Evolutionary conservation across 2,329 filamentous ascomycete species (phyloP).

Genomic region (Scytalidium lignicola): DNA sequence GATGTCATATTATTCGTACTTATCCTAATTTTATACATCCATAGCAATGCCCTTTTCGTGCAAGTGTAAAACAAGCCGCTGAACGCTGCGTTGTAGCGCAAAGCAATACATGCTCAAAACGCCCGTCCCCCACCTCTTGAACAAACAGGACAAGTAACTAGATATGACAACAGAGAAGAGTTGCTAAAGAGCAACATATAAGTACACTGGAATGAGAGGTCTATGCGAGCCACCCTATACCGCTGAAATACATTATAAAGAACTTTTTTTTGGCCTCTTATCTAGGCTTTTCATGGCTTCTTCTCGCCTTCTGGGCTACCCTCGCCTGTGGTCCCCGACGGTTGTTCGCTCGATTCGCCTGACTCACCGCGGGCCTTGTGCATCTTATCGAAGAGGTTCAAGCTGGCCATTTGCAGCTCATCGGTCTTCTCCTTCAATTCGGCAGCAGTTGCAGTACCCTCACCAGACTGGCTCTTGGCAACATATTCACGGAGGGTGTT

Average conservation of each 20-base stretch:
- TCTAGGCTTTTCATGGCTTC: slow-evolving; percentile 51
- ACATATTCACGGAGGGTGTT: slow-evolving; percentile 79
- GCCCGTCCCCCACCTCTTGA: slow-evolving; percentile 29
- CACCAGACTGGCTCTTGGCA: slow-evolving; percentile 89
- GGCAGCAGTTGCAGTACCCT: slow-evolving; percentile 77
- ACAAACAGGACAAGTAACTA: slow-evolving; percentile 16
- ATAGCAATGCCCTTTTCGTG: slow-evolving; percentile 22
- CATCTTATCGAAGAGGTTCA: slow-evolving; percentile 99
- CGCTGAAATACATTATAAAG: slow-evolving; percentile 16
- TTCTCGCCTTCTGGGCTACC: slow-evolving; percentile 54
- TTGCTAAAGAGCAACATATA: slow-evolving; percentile 28
- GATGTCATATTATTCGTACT: slow-evolving; percentile 51
- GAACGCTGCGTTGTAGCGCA: slow-evolving; percentile 20
- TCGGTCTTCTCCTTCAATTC: slow-evolving; percentile 99
- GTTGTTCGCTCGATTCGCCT: slow-evolving; percentile 40
- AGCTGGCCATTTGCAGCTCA: slow-evolving; percentile 89
- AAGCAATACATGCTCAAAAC: slow-evolving; percentile 25
- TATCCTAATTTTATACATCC: slow-evolving; percentile 37
- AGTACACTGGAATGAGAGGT: slow-evolving; percentile 29
- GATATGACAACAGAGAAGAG: slow-evolving; percentile 29
- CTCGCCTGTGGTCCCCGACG: slow-evolving; percentile 10
- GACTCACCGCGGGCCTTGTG: slow-evolving; percentile 85
- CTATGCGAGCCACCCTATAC: slow-evolving; percentile 27
- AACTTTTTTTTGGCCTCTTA: slow-evolving; percentile 11
- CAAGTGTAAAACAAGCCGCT: slow-evolving; percentile 22